These are phyloP conservation scores for Capsicum chinense DNA, from an alignment of 257 asterid species.

Conservation along the genomic window DNA sequence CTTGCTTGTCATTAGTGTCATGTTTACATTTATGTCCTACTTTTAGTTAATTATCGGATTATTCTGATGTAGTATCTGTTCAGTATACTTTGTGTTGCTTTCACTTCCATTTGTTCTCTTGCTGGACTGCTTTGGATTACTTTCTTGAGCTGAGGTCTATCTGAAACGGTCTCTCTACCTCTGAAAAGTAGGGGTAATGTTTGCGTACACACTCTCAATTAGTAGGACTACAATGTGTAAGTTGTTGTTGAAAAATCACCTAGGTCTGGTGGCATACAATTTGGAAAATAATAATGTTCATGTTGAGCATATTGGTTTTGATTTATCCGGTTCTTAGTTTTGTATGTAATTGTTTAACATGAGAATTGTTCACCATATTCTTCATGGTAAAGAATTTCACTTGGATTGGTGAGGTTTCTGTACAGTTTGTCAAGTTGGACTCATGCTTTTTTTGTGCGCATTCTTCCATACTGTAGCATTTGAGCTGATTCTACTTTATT, in stretches of 20 bases:
- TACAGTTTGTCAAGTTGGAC: background rate
- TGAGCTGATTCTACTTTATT: conserved; percentile 14
- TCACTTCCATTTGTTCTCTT: too few relatives aligned
- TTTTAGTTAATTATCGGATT: background rate
- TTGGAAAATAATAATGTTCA: background rate
- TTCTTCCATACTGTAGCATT: background rate
- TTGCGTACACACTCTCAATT: too few relatives aligned
- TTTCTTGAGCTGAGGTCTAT: too few relatives aligned
- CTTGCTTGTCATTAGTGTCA: background rate
- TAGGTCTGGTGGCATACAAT: background rate
- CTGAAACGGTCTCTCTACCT: too few relatives aligned
- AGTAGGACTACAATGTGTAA: too few relatives aligned
- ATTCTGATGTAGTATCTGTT: too few relatives aligned
- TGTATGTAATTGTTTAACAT: background rate
- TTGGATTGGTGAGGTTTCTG: background rate
- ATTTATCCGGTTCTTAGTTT: background rate
- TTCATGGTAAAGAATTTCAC: background rate
- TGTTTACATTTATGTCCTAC: background rate
- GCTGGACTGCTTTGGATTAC: too few relatives aligned
- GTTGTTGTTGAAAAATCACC: background rate
- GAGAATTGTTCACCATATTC: background rate
- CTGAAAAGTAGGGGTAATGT: too few relatives aligned
- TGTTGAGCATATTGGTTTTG: background rate
- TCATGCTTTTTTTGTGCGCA: background rate
- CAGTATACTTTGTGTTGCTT: too few relatives aligned